These are phyloP conservation scores for Blastobotrys illinoisensis DNA, from an alignment of 1,139 yeast genomes.

Conservation along the genomic window DNA sequence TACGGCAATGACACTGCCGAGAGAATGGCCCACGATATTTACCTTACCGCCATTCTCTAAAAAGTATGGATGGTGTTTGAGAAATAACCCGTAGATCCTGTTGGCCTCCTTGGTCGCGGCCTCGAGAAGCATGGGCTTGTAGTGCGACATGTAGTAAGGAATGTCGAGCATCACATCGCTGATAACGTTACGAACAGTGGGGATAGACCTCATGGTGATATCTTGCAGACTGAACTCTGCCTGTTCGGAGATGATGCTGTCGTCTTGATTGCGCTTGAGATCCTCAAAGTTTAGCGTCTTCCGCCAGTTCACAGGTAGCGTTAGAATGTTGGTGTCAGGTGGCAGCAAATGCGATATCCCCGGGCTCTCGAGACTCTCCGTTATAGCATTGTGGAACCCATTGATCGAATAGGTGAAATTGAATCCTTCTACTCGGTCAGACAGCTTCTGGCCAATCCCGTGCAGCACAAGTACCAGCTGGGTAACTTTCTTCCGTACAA, in stretches of 20 bases:
- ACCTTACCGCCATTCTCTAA: conserved; percentile 52
- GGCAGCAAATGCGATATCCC: conserved; percentile 25
- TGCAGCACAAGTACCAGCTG: conserved; percentile 82
- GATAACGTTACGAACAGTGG: conserved; percentile 66
- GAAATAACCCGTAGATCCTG: conserved; percentile 54
- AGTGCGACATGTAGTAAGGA: conserved; percentile 75
- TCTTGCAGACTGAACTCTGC: conserved; percentile 57
- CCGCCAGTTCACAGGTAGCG: conserved; percentile 41
- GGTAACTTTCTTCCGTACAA: conserved; percentile 25
- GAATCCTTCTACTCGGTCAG: conserved; percentile 70
- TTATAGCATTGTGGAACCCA: conserved; percentile 46
- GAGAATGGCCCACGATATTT: conserved; percentile 82
- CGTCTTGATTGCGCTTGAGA: conserved; percentile 19
- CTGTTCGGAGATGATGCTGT: conserved; percentile 13
- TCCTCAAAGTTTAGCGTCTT: conserved; percentile 32
- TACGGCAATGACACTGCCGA: conserved; percentile 81
- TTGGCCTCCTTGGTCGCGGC: conserved; percentile 71
- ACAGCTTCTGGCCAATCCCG: conserved; percentile 89
- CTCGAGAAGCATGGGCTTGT: conserved; percentile 54
- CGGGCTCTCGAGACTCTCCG: conserved; percentile 26
- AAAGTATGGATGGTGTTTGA: conserved; percentile 64
- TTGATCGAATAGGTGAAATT: conserved; percentile 86
- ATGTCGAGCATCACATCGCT: conserved; percentile 88
- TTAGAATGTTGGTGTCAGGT: conserved; percentile 26
- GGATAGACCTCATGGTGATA: conserved; percentile 75